Base-by-base conservation (phyloP, 2,329 filamentous ascomycete species). In the Trichophyton verrucosum region DNA sequence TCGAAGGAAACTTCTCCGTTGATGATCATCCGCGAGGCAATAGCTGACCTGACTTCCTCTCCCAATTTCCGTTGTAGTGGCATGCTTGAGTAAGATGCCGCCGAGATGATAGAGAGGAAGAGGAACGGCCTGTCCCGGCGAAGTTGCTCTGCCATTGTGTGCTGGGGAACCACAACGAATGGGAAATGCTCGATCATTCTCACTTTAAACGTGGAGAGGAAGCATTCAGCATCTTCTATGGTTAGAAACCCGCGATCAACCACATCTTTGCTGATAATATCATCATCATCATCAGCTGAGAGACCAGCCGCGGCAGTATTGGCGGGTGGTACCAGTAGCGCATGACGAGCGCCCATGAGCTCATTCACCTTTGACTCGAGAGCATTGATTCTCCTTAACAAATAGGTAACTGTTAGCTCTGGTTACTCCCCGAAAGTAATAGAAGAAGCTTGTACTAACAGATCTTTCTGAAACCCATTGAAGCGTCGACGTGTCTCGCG, bases 151-250 rank as follows among this genome's bases (percentile, higher is more conserved):
- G 64, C 69, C 2, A 66, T 69, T 9, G 66, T 62, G 1, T 66
- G 55, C 6, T 66, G 61, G 3, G 68, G 61, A 33, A 75, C 59
- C 4, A 73, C 66, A 6, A 75, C 68, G 53, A 75, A 75, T 3
- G 73, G 73, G 38, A 75, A 74, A 62, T 74, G 68, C 0, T 70
- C 67, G 65, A 69, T 73, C 68, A 75, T 72, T 9, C 66, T 67
- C 3, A 65, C 66, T 62, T 67, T 71, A 66, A 73, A 75, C 27
- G 68, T 60, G 17, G 70, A 66, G 17, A 73, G 61, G 46, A 72
- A 65, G 11, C 63, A 66, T 58, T 58, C 42, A 13, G 60, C 60
- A 13, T 44, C 47, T 65, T 64, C 58, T 17, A 65, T 61, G 40
- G 44, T 61, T 6, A 69, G 61, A n/a, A 65, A 24, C 0, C 61